These are phyloP conservation scores for Pichia cactophila DNA, from an alignment of 1,139 yeast genomes.

Conservation along the genomic window DNA sequence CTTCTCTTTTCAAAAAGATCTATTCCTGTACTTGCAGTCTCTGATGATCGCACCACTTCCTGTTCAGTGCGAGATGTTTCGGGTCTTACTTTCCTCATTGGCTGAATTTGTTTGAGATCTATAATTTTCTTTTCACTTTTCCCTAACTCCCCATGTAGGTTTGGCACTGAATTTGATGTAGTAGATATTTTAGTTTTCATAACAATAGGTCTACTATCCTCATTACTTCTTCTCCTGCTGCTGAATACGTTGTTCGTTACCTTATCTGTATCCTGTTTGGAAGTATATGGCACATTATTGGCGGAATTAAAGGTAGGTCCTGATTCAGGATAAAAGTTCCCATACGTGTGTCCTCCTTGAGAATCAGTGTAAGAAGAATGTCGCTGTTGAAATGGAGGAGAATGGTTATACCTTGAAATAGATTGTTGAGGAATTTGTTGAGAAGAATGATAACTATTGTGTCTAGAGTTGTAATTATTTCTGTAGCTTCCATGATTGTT, in stretches of 20 bases:
- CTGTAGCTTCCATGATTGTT: conserved; percentile 2
- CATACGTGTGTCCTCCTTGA: neutral
- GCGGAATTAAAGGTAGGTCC: neutral
- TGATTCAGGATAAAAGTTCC: neutral
- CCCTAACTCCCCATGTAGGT: neutral
- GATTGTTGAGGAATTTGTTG: neutral
- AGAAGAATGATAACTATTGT: conserved; percentile 3
- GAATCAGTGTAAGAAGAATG: neutral
- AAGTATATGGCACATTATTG: neutral
- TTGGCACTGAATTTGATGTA: neutral
- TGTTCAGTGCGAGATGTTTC: neutral
- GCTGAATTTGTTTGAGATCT: conserved; percentile 12
- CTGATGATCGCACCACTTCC: neutral
- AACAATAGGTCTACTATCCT: neutral
- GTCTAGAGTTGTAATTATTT: conserved; percentile 6
- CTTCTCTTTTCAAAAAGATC: neutral
- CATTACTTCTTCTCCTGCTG: conserved; percentile 8
- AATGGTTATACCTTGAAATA: conserved; percentile 2
- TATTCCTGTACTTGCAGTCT: neutral
- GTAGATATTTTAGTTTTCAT: neutral
- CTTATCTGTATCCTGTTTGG: neutral
- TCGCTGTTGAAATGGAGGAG: neutral
- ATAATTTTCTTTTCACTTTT: conserved; percentile 3
- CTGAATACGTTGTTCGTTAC: conserved; percentile 4
- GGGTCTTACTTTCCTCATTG: conserved; percentile 3